Evolutionary conservation across 1,139 yeast genomes (phyloP).

Genomic region (Taiozyma sp.): DNA sequence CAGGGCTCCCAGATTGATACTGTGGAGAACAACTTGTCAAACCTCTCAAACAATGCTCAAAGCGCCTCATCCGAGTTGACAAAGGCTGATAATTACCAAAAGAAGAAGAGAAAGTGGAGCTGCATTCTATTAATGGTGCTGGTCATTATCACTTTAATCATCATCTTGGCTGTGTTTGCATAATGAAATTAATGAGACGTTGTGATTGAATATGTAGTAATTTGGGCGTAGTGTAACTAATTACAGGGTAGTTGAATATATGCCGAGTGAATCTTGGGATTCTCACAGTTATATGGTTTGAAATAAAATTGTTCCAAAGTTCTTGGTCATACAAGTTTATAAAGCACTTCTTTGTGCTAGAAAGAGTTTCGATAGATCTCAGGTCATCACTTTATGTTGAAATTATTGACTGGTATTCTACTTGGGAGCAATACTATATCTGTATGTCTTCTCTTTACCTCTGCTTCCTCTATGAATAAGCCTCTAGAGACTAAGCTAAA

Average conservation of each 20-base stretch:
- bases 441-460: no score
- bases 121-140: conserved; percentile 52
- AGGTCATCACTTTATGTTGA: no score
- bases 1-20: conserved; percentile 84
- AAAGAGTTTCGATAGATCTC: no score
- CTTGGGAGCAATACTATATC: no score
- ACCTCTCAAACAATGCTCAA: conserved; percentile 60
- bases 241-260: not conserved
- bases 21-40: conserved; percentile 71
- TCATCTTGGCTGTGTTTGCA: conserved; percentile 20
- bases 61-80: conserved; percentile 64
- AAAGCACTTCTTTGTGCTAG: no score
- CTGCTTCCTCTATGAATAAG: no score
- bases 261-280: not conserved
- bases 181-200: not conserved
- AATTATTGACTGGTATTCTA: no score
- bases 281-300: no score
- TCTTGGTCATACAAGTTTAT: no score
- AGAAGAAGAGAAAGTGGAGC: conserved; percentile 65
- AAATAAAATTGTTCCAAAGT: no score
- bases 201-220: not conserved
- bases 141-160: conserved; percentile 38
- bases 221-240: not conserved
- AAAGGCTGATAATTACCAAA: conserved; percentile 74
- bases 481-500: no score